These are phyloP conservation scores for Rhodotorula sphaerocarpa DNA, from an alignment of 768 basidiomycete genomes.

Conservation along the genomic window DNA sequence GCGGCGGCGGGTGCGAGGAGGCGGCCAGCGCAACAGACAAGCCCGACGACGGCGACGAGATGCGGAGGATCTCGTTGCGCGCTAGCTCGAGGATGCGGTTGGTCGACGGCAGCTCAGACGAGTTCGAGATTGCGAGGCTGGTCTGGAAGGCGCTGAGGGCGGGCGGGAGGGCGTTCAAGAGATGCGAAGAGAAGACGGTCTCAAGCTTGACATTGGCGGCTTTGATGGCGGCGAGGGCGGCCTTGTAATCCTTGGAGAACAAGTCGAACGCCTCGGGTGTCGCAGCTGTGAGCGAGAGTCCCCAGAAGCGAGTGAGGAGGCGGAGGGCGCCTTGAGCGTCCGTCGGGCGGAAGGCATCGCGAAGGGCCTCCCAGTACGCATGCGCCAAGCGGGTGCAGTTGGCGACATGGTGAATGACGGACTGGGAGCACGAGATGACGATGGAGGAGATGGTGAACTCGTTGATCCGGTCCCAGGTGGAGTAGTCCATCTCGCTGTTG, in stretches of 20 bases:
- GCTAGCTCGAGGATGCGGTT: no score
- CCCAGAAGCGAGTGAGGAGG: constrained; percentile 6
- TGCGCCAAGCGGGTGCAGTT: background rate
- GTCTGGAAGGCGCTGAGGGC: constrained; percentile 1
- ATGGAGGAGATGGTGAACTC: background rate
- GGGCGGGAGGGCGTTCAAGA: background rate
- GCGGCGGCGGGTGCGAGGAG: no score
- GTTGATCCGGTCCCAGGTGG: background rate
- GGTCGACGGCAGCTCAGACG: no score
- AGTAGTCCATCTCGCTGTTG: no score
- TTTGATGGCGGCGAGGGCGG: background rate
- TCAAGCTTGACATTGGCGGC: background rate
- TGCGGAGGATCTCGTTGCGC: no score
- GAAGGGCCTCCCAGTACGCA: background rate
- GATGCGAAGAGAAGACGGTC: background rate
- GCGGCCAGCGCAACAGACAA: no score
- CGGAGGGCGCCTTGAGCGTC: background rate
- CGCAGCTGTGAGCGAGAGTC: background rate
- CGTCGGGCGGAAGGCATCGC: background rate
- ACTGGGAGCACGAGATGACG: background rate
- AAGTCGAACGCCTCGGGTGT: background rate
- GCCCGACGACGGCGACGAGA: no score
- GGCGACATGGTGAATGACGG: constrained; percentile 1
- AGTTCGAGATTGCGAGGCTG: no score
- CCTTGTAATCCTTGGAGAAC: background rate